Evolutionary conservation across 1,139 yeast species (phyloP).

Genomic region (Diutina ranongensis): DNA sequence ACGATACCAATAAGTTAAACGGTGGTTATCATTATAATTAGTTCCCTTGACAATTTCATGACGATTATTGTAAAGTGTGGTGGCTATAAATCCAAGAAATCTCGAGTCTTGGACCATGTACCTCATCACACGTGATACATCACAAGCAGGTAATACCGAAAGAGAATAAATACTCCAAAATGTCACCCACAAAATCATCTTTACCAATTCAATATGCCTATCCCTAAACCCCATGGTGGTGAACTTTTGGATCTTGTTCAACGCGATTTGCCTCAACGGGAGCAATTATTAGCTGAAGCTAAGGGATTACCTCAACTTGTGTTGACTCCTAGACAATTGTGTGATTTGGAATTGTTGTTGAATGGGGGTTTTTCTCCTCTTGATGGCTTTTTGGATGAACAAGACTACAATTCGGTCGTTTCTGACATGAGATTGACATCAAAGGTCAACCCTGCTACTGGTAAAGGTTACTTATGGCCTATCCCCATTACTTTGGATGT

Average conservation of each 20-base stretch:
- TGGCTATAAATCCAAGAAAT: too few relatives aligned
- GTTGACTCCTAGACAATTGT: constrained; percentile 79
- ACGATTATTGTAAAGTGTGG: not conserved
- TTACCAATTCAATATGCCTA: constrained; percentile 22
- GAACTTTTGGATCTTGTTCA: constrained; percentile 70
- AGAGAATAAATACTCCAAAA: not conserved
- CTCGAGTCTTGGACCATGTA: too few relatives aligned
- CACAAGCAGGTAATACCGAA: not conserved
- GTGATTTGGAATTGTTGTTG: constrained; percentile 84
- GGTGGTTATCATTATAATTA: too few relatives aligned
- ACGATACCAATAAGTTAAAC: too few relatives aligned
- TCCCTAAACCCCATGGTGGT: constrained; percentile 92
- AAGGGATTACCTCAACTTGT: constrained; percentile 37
- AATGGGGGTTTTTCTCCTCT: constrained; percentile 95
- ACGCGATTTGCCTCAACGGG: constrained; percentile 38
- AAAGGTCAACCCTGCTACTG: constrained; percentile 19
- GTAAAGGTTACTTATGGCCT: constrained; percentile 73
- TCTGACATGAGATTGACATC: constrained; percentile 60
- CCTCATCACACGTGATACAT: not conserved
- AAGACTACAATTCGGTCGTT: constrained; percentile 75
- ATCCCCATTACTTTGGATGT: constrained; percentile 90
- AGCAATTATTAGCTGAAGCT: not conserved
- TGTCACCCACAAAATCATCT: not conserved
- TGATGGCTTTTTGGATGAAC: constrained; percentile 71
- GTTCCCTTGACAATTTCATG: too few relatives aligned